Evolutionary conservation across 768 basidiomycete species (phyloP), one percentile per base, ranked within the genome.

Genomic region (Boletus sp.): DNA sequence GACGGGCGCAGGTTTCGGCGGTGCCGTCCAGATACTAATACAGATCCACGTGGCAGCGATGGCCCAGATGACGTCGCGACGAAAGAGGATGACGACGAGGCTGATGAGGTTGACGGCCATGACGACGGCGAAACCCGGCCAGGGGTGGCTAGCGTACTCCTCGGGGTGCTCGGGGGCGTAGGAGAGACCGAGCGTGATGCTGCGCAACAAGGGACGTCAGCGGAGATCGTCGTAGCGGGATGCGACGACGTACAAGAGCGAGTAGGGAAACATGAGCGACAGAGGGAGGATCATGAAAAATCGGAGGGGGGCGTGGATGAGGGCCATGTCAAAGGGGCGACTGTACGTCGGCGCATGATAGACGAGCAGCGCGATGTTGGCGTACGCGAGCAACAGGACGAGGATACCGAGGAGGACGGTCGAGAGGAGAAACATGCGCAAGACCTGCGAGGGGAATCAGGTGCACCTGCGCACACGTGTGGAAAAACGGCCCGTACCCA

Each of bases 261-360:
- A 80, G 58, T 83, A 81, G 1, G 74, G 70, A 56, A 84, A 77
- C 57, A 81, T 65, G 41, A 82, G 51, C 0, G 70, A 66, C 15
- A 60, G 33, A 56, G 83, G 72, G 53, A 89, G 82, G 76, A 88
- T 45, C 82, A 83, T 62, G 68, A 79, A 51, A 55, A 92, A 84
- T 3, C 90, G 79, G 50, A 96, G 75, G 0, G 95, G 95, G 0
- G 90, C 88, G 61, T 97, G 94, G 52, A 97, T 90, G 59, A 95
- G 84, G 0, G 85, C 77, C 33, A 82, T 83, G 68, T 94, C 92
- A 38, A 95, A 69, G 0, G 90, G 91, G 1, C 84, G 79, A 0
- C 72, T 67, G 23, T 73, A 73, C 0, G 74, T 79, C 0, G 87
- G 87, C 0, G 78, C 70, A 44, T 88, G 87, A 64, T 94, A 92